Base-by-base conservation (phyloP, 495 filamentous ascomycete species). In the Aspergillus sclerotioniger region DNA sequence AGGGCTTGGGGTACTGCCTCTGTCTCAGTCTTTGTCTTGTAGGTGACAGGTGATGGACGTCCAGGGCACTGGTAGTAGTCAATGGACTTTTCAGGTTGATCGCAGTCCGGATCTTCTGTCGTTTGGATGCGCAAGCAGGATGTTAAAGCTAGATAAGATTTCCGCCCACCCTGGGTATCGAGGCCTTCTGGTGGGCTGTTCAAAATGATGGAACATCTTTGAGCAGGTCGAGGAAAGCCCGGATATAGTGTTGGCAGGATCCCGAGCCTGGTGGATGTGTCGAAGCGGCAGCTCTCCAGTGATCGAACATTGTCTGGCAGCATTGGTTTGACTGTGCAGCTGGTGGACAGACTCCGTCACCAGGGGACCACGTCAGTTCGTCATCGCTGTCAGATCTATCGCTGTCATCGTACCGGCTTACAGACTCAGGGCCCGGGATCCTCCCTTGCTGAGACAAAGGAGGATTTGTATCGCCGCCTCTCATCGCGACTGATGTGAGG, bases 271-370 rank as follows among this genome's bases (percentile, higher is more conserved):
- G 46, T 8, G n/a, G 35, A n/a, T 45, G 41, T 20, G 20, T 46
- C 16, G 46, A 53, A 13, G 31, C 13, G 17, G 49, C 37, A 47
- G 41, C 35, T 32, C 6, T 53, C 52, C 59, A 62, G 12, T 53
- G 21, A 51, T 55, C 21, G 19, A 47, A 50, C 25, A 43, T 62
- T 35, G 53, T 45, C 37, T 57, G 54, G 21, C 41, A 57, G 48
- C 51, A 54, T 29, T 55, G 16, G 32, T 62, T 57, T 43, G 59
- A 62, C 29, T 59, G 41, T 37, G 54, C 35, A 20, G 60, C 58
- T 54, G 60, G 15, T 43, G 60, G 60, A 53, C 60, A 62, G 16
- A 62, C 44, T 29, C 51, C 51, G n/a, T 62, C 60, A 17, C 56
- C 60, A 19, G 56, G 60, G 21, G 53, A 51, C 58, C 58, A 61